Conservation (phyloP, 768 basidiomycete species). For the Cyclocybe cylindracea region DNA sequence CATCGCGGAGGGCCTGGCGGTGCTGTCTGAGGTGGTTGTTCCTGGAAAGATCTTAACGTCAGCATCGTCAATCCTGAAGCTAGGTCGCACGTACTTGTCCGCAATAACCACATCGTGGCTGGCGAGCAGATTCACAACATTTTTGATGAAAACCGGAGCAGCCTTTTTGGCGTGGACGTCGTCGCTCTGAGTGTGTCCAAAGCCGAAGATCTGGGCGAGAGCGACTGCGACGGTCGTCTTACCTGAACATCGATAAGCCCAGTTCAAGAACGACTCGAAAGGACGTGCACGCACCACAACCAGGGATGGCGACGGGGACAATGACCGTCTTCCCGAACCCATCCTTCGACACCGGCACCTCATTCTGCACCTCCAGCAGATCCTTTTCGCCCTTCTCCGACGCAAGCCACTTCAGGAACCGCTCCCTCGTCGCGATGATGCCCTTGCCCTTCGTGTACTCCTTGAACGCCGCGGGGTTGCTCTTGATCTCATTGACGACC, state of each 20-base stretch:
- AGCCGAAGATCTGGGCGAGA: conserved; percentile 75
- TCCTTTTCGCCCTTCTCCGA: conserved; percentile 38
- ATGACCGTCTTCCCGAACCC: conserved; percentile 76
- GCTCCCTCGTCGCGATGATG: conserved; percentile 81
- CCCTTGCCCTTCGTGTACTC: conserved; percentile 73
- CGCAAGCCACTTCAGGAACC: conserved; percentile 71
- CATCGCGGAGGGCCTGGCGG: conserved; percentile 66
- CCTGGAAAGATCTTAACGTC: conserved; percentile 28
- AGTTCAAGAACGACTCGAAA: neutral
- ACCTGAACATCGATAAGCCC: conserved; percentile 48
- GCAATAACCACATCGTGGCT: conserved; percentile 82
- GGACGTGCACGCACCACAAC: conserved; percentile 69
- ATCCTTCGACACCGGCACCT: conserved; percentile 26
- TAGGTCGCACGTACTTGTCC: conserved; percentile 69
- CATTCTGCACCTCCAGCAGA: conserved; percentile 30
- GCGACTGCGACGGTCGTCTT: conserved; percentile 88
- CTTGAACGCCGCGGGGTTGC: conserved; percentile 58
- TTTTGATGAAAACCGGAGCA: conserved; percentile 69
- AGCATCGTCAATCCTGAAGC: neutral
- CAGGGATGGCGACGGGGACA: conserved; percentile 87
- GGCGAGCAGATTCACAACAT: conserved; percentile 62
- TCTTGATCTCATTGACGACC: conserved; percentile 76
- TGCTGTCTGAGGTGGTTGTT: conserved; percentile 91
- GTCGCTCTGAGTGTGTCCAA: conserved; percentile 93
- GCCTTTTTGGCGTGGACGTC: conserved; percentile 80